Percentiles rank a stretch among this genome's conserved stretches.
Conservation (phyloP, 163 green algal species). For the Volvox carteri region DNA sequence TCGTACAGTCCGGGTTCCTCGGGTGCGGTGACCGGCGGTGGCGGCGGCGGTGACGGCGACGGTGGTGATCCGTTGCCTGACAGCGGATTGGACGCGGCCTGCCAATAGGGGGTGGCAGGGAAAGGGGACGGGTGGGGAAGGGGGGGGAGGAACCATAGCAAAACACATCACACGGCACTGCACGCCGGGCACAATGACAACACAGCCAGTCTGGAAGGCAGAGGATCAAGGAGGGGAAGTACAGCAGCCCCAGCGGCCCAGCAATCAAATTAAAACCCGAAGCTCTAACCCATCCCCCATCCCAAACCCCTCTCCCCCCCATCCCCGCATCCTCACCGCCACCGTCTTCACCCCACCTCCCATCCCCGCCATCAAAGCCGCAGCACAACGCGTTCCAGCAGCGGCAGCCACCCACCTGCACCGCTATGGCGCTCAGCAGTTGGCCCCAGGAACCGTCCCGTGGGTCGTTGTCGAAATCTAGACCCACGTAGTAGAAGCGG, state of each 20-base stretch:
- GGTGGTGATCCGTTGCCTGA: not conserved
- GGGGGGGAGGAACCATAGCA: not conserved
- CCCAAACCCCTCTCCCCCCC: too few relatives aligned
- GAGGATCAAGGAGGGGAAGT: not conserved
- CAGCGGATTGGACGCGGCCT: not conserved
- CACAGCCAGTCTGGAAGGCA: too few relatives aligned
- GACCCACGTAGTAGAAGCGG: slow-evolving; percentile 18
- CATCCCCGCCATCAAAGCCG: not conserved
- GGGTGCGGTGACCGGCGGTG: not conserved
- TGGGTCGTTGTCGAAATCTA: slow-evolving; percentile 32
- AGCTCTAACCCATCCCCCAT: not conserved
- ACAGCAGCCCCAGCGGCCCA: too few relatives aligned
- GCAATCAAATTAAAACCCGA: too few relatives aligned
- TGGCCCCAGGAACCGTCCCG: slow-evolving; percentile 5
- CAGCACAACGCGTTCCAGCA: too few relatives aligned
- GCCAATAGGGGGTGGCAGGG: too few relatives aligned
- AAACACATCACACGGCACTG: too few relatives aligned
- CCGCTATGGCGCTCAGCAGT: slow-evolving; percentile 1
- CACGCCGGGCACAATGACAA: too few relatives aligned
- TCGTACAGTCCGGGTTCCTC: not conserved
- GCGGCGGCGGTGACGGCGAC: not conserved
- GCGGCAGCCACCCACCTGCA: not conserved
- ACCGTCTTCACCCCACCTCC: not conserved
- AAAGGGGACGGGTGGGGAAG: too few relatives aligned
- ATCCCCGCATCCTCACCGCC: not conserved